Evolutionary conservation across 306 rosid species (phyloP), one percentile per base, ranked within the genome.

Genomic region (Myrica gale): DNA sequence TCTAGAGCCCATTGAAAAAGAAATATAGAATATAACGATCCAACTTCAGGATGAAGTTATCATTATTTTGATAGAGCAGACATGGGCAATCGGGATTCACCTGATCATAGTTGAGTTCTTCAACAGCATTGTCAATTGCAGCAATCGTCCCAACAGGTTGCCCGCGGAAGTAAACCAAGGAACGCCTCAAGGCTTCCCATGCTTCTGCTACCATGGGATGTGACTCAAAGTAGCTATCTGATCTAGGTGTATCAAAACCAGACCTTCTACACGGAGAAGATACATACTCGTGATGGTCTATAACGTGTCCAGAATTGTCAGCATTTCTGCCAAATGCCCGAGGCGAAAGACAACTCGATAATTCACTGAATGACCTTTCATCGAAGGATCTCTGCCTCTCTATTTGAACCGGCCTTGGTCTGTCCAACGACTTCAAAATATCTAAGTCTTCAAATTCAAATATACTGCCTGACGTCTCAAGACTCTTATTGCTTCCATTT

Each of bases 51-150:
- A 58, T 16, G 21, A 11, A 58, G 42, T 11, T n/a, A 9, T 58
- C 65, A 55, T 12, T 9, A 53, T 16, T n/a, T 54, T 16, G 13
- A 32, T 4, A 32, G 7, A 62, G 6, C 19, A 62, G 9, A 62
- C 7, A 32, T 62, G 32, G 13, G 32, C 6, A 66, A 67, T 17
- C 2, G 20, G 37, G 71, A 44, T 42, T 42, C 10, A 77, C 85
- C 85, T 82, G 85, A 82, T 82, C 85, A 68, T 82, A 76, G 67
- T 82, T 82, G 9, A 82, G 78, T 21, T 77, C 78, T 60, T 82
- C 85, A 5, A 32, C 78, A 23, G 82, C 77, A 68, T 58, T 63
- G 72, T 82, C 85, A 0, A 82, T 41, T 0, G 82, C 85, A 11
- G 85, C 82, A 0, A 82, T 66, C 6, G 85, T 82, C 10, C 82